Percentiles rank a stretch among this genome's conserved stretches.
These are phyloP conservation scores for Scytalidium lignicola DNA, from an alignment of 2,329 filamentous ascomycete genomes.

Conservation along the genomic window DNA sequence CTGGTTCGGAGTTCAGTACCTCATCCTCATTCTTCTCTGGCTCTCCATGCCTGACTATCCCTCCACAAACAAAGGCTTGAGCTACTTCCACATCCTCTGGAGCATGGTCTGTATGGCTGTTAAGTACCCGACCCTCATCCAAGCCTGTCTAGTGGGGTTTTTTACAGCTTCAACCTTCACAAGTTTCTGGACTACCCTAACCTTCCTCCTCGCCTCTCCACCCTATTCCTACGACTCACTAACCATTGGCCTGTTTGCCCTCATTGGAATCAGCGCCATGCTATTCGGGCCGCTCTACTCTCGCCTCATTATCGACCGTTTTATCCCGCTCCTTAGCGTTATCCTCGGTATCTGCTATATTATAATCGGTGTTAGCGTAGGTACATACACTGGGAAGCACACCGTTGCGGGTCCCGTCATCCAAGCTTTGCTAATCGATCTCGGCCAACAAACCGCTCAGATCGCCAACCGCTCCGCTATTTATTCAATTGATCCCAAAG, in stretches of 20 bases:
- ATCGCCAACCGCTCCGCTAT: conserved; percentile 69
- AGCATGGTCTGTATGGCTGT: conserved; percentile 60
- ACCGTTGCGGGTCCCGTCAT: conserved; percentile 67
- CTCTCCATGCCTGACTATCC: conserved; percentile 79
- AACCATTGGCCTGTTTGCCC: conserved; percentile 70
- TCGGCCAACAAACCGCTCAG: conserved; percentile 68
- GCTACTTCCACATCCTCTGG: conserved; percentile 61
- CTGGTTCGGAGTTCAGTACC: conserved; percentile 63
- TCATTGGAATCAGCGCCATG: conserved; percentile 71
- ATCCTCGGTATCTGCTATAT: conserved; percentile 55
- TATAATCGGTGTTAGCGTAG: conserved; percentile 57
- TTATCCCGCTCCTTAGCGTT: conserved; percentile 63
- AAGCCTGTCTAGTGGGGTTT: conserved; percentile 63
- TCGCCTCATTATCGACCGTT: conserved; percentile 63
- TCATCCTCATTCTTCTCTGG: conserved; percentile 61
- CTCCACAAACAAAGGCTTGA: conserved; percentile 59
- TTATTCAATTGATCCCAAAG: conserved; percentile 65
- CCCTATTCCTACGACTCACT: conserved; percentile 66
- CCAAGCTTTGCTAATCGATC: conserved; percentile 65
- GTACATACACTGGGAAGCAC: conserved; percentile 62
- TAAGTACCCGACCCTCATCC: conserved; percentile 63
- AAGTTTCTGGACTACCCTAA: conserved; percentile 69
- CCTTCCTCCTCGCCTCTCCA: conserved; percentile 66
- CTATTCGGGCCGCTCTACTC: conserved; percentile 64
- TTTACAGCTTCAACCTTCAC: conserved; percentile 59